Percentiles rank a stretch among this genome's conserved stretches.
These are phyloP conservation scores for Cyberlindnera mississippiensis DNA, from an alignment of 805 yeast genomes.

Conservation along the genomic window DNA sequence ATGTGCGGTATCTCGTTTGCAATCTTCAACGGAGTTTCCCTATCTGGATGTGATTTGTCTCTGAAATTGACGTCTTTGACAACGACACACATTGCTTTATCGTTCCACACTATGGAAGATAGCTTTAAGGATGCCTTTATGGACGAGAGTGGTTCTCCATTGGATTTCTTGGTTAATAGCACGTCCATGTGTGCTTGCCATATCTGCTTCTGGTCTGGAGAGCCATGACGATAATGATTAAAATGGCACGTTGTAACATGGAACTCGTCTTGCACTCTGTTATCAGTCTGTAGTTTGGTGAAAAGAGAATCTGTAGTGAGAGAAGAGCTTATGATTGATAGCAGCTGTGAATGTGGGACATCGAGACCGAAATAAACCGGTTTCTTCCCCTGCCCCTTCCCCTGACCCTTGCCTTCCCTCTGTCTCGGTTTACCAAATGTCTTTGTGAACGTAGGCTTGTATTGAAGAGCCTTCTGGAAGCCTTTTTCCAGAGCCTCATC, in stretches of 20 bases:
- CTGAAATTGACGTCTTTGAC: slow-evolving; percentile 32
- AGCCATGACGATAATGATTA: slow-evolving; percentile 29
- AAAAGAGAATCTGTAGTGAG: slow-evolving; percentile 4
- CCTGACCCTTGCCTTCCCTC: neutral
- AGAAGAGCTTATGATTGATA: neutral
- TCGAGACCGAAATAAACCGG: slow-evolving; percentile 47
- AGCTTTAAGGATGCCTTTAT: slow-evolving; percentile 38
- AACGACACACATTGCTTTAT: slow-evolving; percentile 48
- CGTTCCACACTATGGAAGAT: slow-evolving; percentile 45
- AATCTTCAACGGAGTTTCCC: slow-evolving; percentile 25
- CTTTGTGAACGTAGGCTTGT: slow-evolving; percentile 49
- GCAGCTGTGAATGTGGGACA: slow-evolving; percentile 25
- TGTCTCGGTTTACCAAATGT: slow-evolving; percentile 22
- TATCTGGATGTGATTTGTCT: slow-evolving; percentile 4
- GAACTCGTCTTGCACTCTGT: slow-evolving; percentile 48
- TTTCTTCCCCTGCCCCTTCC: slow-evolving; percentile 14
- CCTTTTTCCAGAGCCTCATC: slow-evolving; percentile 42
- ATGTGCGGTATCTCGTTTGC: slow-evolving; percentile 57
- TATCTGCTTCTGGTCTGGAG: slow-evolving; percentile 22
- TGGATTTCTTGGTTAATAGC: slow-evolving; percentile 1
- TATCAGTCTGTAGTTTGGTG: slow-evolving; percentile 24
- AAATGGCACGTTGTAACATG: slow-evolving; percentile 68
- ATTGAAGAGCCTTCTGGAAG: slow-evolving; percentile 47
- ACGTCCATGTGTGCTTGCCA: slow-evolving; percentile 27
- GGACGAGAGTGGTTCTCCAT: slow-evolving; percentile 5